phyloP scores from a whole-genome alignment of 768 basidiomycete genomes.

The Termitomyces sp. region DNA sequence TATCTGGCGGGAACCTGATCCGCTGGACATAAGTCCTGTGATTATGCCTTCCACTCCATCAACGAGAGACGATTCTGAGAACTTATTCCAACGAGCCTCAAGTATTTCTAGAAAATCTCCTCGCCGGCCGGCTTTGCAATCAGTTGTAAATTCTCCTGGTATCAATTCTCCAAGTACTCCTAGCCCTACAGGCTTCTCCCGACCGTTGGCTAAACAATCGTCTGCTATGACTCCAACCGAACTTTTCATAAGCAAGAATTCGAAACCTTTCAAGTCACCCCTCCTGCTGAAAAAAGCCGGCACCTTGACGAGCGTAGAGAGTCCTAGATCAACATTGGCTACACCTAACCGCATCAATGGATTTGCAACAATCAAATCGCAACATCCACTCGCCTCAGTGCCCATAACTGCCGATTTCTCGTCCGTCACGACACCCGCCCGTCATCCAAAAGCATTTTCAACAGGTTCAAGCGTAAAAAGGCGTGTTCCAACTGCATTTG shows the following conservation, averaged over 20 bases:
- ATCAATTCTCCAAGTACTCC: conserved; percentile 35
- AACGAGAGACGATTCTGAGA: conserved; percentile 15
- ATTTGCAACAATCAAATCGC: conserved; percentile 21
- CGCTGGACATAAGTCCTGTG: not conserved
- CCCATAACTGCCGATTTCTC: conserved; percentile 15
- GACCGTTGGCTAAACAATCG: conserved; percentile 10
- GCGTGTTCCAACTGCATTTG: conserved; percentile 37
- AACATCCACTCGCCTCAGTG: conserved; percentile 29
- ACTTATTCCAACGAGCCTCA: conserved; percentile 21
- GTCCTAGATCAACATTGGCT: conserved; percentile 25
- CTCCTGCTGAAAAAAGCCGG: conserved; percentile 20
- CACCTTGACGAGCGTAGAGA: not conserved
- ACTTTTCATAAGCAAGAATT: conserved; percentile 13
- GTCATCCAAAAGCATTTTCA: conserved; percentile 4
- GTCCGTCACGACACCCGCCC: conserved; percentile 9
- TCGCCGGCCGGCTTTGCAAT: conserved; percentile 27
- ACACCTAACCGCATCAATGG: conserved; percentile 12
- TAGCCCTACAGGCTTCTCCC: conserved; percentile 25
- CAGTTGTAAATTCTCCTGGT: conserved; percentile 29
- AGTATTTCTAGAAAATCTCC: conserved; percentile 17
- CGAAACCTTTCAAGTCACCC: conserved; percentile 45
- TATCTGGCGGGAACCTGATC: conserved; percentile 40
- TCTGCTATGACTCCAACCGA: conserved; percentile 6
- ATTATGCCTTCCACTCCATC: conserved; percentile 8
- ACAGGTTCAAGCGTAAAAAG: conserved; percentile 10